These are phyloP conservation scores for Diaporthe sp. DNA, from an alignment of 2,329 filamentous ascomycete genomes.

Conservation along the genomic window DNA sequence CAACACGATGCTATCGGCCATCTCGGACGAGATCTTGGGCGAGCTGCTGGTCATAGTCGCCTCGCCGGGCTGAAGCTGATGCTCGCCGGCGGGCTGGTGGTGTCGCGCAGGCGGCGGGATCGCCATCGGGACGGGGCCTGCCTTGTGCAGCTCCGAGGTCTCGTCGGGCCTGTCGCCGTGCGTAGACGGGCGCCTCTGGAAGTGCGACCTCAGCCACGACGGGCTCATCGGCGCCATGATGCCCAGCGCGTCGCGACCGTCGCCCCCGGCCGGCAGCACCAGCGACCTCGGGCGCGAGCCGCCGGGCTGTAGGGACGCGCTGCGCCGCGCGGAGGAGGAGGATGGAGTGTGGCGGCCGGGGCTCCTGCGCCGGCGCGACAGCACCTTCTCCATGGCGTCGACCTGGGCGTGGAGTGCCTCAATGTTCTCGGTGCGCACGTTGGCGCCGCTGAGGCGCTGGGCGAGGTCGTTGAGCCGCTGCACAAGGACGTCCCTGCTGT, in stretches of 20 bases:
- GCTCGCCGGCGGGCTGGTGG: conserved; percentile 12
- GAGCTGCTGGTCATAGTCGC: conserved; percentile 11
- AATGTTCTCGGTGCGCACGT: conserved; percentile 49
- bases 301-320: conserved; percentile 18
- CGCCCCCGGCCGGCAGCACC: conserved; percentile 16
- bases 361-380: conserved; percentile 41
- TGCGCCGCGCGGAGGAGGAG: background rate
- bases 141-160: conserved; percentile 28
- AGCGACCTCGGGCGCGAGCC: conserved; percentile 33
- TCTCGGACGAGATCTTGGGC: conserved; percentile 43
- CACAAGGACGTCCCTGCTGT: conserved; percentile 62
- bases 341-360: background rate
- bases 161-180: conserved; percentile 8
- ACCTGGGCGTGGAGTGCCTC: conserved; percentile 57
- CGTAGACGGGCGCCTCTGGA: conserved; percentile 33
- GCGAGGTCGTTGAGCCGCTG: conserved; percentile 57
- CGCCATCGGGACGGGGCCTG: background rate
- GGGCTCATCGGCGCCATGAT: conserved; percentile 40
- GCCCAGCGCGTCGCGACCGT: conserved; percentile 31
- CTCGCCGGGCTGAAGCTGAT: conserved; percentile 37
- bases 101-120: background rate
- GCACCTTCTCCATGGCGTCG: conserved; percentile 58
- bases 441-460: conserved; percentile 52
- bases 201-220: conserved; percentile 40
- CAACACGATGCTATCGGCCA: conserved; percentile 46